phyloP scores from a whole-genome alignment of 169 alveolate species.

The Plasmodium blacklocki region DNA sequence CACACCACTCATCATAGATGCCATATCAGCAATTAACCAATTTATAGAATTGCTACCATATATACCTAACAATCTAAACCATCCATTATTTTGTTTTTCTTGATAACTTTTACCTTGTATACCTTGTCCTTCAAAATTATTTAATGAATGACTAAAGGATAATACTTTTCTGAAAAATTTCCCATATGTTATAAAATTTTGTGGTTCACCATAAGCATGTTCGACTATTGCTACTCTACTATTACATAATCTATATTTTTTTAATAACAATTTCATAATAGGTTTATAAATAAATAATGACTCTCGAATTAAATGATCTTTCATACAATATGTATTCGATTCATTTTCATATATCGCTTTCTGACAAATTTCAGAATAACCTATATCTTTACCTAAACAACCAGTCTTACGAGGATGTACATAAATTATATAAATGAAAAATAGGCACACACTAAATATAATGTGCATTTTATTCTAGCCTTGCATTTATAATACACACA shows the following conservation, averaged over 20 bases:
- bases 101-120: slow-evolving; percentile 19
- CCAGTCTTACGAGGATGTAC: too few species aligned
- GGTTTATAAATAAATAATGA: background rate
- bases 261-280: background rate
- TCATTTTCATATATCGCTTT: too few species aligned
- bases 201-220: slow-evolving; percentile 18
- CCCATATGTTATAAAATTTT: slow-evolving; percentile 1
- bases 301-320: too few species aligned
- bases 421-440: too few species aligned
- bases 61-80: slow-evolving; percentile 44
- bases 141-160: slow-evolving; percentile 1
- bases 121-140: slow-evolving; percentile 36
- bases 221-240: slow-evolving; percentile 20
- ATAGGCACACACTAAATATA: too few species aligned
- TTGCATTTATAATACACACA: too few species aligned
- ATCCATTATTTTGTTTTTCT: slow-evolving; percentile 36
- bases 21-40: slow-evolving; percentile 51
- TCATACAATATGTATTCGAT: too few species aligned
- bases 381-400: too few species aligned
- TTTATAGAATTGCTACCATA: slow-evolving; percentile 53
- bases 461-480: too few species aligned
- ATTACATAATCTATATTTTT: background rate
- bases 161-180: background rate
- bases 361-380: too few species aligned
- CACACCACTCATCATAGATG: slow-evolving; percentile 21